A percentile compares a stretch with the other conserved stretches of the same genome.
Evolutionary conservation across 345 rosid genomes (phyloP).

Genomic region (Bruguiera gymnorhiza): DNA sequence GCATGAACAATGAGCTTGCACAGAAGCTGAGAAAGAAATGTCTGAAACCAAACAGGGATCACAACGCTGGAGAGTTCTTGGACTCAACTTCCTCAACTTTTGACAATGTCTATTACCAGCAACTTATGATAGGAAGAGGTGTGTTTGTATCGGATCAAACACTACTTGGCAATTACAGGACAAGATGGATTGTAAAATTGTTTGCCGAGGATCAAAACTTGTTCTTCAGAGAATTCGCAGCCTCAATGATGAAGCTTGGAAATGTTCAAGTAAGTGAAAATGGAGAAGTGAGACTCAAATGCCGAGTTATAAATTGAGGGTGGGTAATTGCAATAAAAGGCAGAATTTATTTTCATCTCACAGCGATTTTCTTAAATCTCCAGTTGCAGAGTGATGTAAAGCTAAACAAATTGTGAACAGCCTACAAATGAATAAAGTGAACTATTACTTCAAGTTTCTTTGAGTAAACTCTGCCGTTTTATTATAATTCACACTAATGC

Average conservation of each 20-base stretch:
- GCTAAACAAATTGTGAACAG: not conserved
- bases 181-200: slow-evolving; percentile 55
- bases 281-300: slow-evolving; percentile 66
- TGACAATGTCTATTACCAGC: slow-evolving; percentile 67
- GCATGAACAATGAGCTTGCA: slow-evolving; percentile 47
- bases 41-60: slow-evolving; percentile 40
- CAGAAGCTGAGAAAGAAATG: slow-evolving; percentile 45
- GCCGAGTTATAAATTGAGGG: slow-evolving; percentile 43
- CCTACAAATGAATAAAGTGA: slow-evolving; percentile 9
- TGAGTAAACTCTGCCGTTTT: no score
- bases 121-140: slow-evolving; percentile 48
- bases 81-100: slow-evolving; percentile 58
- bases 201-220: slow-evolving; percentile 54
- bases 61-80: slow-evolving; percentile 59
- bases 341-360: not conserved
- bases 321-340: not conserved
- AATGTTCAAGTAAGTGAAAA: slow-evolving; percentile 54
- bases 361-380: not conserved
- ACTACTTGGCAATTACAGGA: slow-evolving; percentile 45
- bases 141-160: slow-evolving; percentile 70
- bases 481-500: no score
- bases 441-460: not conserved
- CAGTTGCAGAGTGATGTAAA: not conserved
- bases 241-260: slow-evolving; percentile 72
- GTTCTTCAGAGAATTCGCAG: slow-evolving; percentile 64